Evolutionary conservation across 495 filamentous ascomycete genomes (phyloP).

Genomic region (Lentithecium fluviatile): DNA sequence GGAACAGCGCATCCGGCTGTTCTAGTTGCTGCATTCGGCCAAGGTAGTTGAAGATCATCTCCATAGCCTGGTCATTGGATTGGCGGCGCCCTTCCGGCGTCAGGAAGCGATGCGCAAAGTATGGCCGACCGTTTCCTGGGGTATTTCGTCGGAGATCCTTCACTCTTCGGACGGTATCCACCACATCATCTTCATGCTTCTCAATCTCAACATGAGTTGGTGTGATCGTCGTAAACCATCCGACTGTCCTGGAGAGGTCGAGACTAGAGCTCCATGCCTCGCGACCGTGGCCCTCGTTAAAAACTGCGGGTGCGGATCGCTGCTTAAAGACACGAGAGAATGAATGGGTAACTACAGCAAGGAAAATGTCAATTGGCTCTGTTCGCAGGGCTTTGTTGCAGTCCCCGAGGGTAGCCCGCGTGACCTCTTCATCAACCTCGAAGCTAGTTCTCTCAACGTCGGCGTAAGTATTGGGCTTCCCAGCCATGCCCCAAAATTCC

Average conservation of each 20-base stretch:
- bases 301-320: slow-evolving; percentile 7
- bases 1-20: slow-evolving; percentile 35
- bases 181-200: background rate
- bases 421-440: background rate
- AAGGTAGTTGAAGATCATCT: slow-evolving; percentile 48
- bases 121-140: slow-evolving; percentile 18
- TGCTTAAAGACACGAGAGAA: slow-evolving; percentile 12
- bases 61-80: slow-evolving; percentile 3
- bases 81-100: slow-evolving; percentile 15
- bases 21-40: slow-evolving; percentile 47
- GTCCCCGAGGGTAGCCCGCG: background rate
- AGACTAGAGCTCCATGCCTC: slow-evolving; percentile 16
- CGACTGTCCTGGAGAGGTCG: slow-evolving; percentile 23
- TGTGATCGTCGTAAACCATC: slow-evolving; percentile 23
- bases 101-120: slow-evolving; percentile 18
- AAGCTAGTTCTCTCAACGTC: slow-evolving; percentile 11
- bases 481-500: slow-evolving; percentile 20
- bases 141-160: slow-evolving; percentile 20
- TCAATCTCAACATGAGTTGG: slow-evolving; percentile 4
- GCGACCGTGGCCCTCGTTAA: slow-evolving; percentile 24
- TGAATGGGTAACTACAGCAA: slow-evolving; percentile 13
- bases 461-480: slow-evolving; percentile 9
- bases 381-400: slow-evolving; percentile 14
- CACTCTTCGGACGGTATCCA: slow-evolving; percentile 15
- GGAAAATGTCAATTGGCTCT: slow-evolving; percentile 19